A percentile compares a stretch with the other conserved stretches of the same genome.
phyloP scores from a whole-genome alignment of 352 stramenopile genomes.

The Pythium sp. region DNA sequence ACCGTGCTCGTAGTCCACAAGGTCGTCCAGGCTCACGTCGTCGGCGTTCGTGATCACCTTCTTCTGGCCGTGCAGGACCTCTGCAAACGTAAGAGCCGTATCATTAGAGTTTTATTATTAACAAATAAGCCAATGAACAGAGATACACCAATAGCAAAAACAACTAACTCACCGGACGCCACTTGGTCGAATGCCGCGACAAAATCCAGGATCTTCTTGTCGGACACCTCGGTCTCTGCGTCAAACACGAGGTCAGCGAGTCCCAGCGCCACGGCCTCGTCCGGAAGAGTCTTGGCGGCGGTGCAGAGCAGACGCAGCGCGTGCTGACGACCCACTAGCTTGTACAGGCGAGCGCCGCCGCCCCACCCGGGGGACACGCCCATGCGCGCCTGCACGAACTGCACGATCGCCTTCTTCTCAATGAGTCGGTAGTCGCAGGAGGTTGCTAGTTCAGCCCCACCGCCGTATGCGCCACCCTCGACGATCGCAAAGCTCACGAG shows the following conservation, averaged over 20 bases:
- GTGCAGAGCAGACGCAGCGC: slow-evolving; percentile 75
- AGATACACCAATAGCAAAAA: background rate
- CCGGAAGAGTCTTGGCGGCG: slow-evolving; percentile 47
- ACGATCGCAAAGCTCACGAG: slow-evolving; percentile 78
- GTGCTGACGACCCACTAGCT: slow-evolving; percentile 71
- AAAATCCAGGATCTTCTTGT: slow-evolving; percentile 42
- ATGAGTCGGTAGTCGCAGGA: slow-evolving; percentile 83
- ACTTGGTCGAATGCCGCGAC: slow-evolving; percentile 48
- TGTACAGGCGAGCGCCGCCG: slow-evolving; percentile 67
- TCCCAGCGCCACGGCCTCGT: slow-evolving; percentile 50
- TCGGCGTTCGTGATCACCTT: slow-evolving; percentile 68
- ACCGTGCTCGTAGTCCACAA: slow-evolving; percentile 58
- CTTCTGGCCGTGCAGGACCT: slow-evolving; percentile 70
- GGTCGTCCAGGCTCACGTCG: slow-evolving; percentile 58
- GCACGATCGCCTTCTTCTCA: slow-evolving; percentile 56
- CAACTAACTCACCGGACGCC: slow-evolving; percentile 34
- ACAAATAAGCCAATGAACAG: background rate
- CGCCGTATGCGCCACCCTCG: slow-evolving; percentile 78
- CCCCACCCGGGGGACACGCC: slow-evolving; percentile 85
- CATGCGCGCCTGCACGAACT: slow-evolving; percentile 85
- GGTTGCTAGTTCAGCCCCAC: slow-evolving; percentile 80
- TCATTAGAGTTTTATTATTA: background rate
- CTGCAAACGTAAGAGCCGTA: slow-evolving; percentile 22
- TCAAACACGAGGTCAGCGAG: slow-evolving; percentile 69
- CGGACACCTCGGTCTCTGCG: slow-evolving; percentile 23